These are phyloP conservation scores for Globisporangium nunn DNA, from an alignment of 352 stramenopile species.

Conservation along the genomic window DNA sequence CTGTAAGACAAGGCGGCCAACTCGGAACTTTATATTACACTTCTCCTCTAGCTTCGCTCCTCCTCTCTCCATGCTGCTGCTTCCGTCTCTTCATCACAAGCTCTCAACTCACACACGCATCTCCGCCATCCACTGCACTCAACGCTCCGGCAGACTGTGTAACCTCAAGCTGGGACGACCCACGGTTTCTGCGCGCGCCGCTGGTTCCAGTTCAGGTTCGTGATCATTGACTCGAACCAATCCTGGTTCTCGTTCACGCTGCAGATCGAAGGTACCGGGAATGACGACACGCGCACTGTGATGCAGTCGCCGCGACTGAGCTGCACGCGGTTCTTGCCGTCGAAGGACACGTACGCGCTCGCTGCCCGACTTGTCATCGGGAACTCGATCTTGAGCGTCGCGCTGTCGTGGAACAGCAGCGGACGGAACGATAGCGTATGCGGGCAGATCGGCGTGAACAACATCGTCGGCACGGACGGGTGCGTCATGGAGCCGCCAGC, in stretches of 20 bases:
- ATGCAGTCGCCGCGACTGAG: constrained; percentile 83
- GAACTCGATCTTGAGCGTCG: constrained; percentile 86
- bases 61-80: not conserved
- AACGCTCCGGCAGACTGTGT: not conserved
- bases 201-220: constrained; percentile 92
- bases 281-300: constrained; percentile 83
- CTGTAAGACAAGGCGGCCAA: too few relatives aligned
- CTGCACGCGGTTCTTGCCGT: constrained; percentile 87
- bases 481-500: constrained; percentile 97
- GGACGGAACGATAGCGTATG: constrained; percentile 94
- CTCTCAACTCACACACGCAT: not conserved
- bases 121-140: not conserved
- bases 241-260: constrained; percentile 87
- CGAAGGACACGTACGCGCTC: constrained; percentile 86
- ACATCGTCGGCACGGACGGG: constrained; percentile 94
- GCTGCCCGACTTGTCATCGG: constrained; percentile 65
- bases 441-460: constrained; percentile 98
- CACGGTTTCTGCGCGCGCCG: constrained; percentile 78
- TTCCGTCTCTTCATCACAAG: not conserved
- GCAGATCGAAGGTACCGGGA: constrained; percentile 83
- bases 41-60: not conserved
- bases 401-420: constrained; percentile 89
- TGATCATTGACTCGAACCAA: constrained; percentile 91
- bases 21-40: constrained; percentile 9
- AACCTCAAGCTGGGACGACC: constrained; percentile 15